Percentiles rank a stretch among this genome's conserved stretches.
Evolutionary conservation across 139 green algal species (phyloP).

Genomic region (Chlamydomonas applanata): DNA sequence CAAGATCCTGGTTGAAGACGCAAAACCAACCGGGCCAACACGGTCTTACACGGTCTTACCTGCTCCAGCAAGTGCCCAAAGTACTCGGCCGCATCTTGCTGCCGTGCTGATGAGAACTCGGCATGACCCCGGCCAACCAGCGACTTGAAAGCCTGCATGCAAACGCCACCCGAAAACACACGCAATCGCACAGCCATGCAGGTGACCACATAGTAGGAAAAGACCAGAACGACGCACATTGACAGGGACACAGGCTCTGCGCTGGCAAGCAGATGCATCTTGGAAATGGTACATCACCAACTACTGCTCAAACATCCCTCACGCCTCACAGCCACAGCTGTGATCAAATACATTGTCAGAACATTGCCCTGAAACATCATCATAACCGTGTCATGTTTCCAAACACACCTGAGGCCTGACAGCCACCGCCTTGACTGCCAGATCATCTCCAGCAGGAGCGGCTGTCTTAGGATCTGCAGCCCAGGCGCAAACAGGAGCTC

Average conservation of each 20-base stretch:
- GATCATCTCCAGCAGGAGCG: too few species aligned
- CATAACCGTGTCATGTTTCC: background rate
- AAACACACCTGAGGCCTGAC: background rate
- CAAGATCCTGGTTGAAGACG: too few species aligned
- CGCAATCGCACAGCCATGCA: background rate
- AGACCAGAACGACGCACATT: too few species aligned
- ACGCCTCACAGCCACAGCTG: too few species aligned
- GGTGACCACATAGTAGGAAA: too few species aligned
- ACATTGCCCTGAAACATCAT: too few species aligned
- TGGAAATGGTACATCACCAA: background rate
- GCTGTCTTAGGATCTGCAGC: too few species aligned
- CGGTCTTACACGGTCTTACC: too few species aligned
- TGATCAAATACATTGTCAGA: too few species aligned
- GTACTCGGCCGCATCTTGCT: constrained; percentile 93
- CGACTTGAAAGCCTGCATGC: constrained; percentile 71
- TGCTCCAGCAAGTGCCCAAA: constrained; percentile 86
- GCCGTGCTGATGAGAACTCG: constrained; percentile 78
- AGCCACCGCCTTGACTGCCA: background rate
- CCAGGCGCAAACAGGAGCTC: too few species aligned
- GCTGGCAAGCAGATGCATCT: constrained; percentile 9
- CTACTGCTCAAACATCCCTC: background rate
- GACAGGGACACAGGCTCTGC: background rate
- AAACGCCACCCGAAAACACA: background rate
- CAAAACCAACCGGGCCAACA: too few species aligned
- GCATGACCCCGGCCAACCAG: constrained; percentile 82